phyloP scores from a whole-genome alignment of 2,329 filamentous ascomycete genomes.

The Thermoascus crustaceus region DNA sequence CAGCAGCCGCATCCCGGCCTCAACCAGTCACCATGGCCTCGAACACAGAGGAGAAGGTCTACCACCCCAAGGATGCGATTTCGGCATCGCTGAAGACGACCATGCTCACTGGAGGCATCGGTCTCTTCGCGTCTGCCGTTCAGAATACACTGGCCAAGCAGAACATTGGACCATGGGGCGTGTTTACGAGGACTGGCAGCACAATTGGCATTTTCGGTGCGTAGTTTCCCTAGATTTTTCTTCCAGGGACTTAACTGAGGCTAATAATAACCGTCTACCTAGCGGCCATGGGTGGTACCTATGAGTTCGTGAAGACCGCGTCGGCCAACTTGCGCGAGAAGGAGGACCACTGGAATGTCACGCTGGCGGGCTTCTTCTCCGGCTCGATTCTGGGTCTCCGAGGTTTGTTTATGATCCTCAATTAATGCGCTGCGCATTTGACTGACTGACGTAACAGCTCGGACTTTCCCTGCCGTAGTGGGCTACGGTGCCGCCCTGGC shows the following conservation, averaged over 20 bases:
- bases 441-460: conserved; percentile 33
- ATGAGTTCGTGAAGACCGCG: conserved; percentile 67
- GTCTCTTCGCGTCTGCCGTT: conserved; percentile 65
- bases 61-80: conserved; percentile 68
- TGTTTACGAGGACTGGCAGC: conserved; percentile 71
- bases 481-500: conserved; percentile 58
- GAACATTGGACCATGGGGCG: conserved; percentile 71
- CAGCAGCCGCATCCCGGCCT: conserved; percentile 14
- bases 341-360: conserved; percentile 68
- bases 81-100: conserved; percentile 57
- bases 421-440: too few relatives aligned
- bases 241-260: background rate
- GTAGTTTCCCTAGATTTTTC: conserved; percentile 11
- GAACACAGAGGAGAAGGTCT: conserved; percentile 43
- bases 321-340: conserved; percentile 78
- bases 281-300: conserved; percentile 68
- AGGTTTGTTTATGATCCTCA: conserved; percentile 57
- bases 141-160: conserved; percentile 79
- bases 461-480: conserved; percentile 61
- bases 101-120: conserved; percentile 57
- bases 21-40: conserved; percentile 39
- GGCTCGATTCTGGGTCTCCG: conserved; percentile 65
- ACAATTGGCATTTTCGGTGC: conserved; percentile 62
- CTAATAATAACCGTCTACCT: conserved; percentile 8
- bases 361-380: conserved; percentile 66